These are phyloP conservation scores for Cyberlindnera mississippiensis DNA, from an alignment of 805 yeast genomes.

Conservation along the genomic window DNA sequence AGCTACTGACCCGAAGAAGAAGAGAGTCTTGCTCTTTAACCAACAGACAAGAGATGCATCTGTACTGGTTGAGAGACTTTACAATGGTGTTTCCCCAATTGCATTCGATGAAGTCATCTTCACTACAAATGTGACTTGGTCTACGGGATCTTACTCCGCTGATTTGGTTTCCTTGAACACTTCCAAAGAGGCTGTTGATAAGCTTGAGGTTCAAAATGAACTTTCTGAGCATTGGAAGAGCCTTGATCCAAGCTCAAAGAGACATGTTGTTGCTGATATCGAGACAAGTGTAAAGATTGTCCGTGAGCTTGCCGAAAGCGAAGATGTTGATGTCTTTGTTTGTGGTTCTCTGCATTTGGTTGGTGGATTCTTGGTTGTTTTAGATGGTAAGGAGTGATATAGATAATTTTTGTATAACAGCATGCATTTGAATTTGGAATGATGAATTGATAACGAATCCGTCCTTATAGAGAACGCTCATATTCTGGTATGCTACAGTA, in stretches of 20 bases:
- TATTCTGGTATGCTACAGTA: too few species aligned
- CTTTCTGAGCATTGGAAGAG: conserved; percentile 68
- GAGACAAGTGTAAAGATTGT: conserved; percentile 65
- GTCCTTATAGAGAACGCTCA: too few species aligned
- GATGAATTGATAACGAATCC: too few species aligned
- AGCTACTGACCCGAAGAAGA: conserved; percentile 32
- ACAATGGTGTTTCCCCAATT: conserved; percentile 38
- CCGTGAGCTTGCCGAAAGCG: conserved; percentile 26
- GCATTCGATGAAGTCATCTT: conserved; percentile 75
- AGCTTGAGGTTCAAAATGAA: conserved; percentile 73
- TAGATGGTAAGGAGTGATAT: conserved; percentile 41
- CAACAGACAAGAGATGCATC: conserved; percentile 91
- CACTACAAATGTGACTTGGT: conserved; percentile 91
- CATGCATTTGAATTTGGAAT: too few species aligned
- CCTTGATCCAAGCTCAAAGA: conserved; percentile 41
- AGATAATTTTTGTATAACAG: too few species aligned
- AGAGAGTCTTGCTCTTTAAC: conserved; percentile 68
- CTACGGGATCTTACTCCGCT: conserved; percentile 69
- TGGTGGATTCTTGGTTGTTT: conserved; percentile 87
- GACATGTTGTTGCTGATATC: conserved; percentile 64
- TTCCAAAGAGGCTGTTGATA: conserved; percentile 72
- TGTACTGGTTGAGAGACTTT: conserved; percentile 53
- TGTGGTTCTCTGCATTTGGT: conserved; percentile 93
- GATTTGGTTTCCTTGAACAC: conserved; percentile 87
- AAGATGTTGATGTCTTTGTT: conserved; percentile 69